Conservation (phyloP, 2,329 filamentous ascomycete species). For the Colletotrichum incanum region DNA sequence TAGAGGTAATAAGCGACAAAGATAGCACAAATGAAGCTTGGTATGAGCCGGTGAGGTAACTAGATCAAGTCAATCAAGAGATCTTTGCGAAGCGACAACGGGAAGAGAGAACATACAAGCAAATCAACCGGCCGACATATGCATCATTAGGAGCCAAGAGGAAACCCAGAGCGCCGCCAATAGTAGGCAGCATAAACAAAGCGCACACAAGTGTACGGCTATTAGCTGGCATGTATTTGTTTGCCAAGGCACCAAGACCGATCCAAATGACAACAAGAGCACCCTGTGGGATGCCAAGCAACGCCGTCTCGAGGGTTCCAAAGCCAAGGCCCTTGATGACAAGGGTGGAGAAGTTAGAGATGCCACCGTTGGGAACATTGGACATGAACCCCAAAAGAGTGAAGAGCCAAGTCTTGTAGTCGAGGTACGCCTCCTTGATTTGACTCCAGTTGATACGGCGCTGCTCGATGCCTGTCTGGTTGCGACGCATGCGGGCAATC, state of each 20-base stretch:
- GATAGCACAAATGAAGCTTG: constrained; percentile 58
- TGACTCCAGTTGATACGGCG: constrained; percentile 69
- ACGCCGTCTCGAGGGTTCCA: constrained; percentile 53
- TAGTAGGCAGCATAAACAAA: constrained; percentile 72
- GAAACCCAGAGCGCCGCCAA: constrained; percentile 72
- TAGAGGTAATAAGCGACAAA: constrained; percentile 64
- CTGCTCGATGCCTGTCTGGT: constrained; percentile 74
- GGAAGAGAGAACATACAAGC: constrained; percentile 58
- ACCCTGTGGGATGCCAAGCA: constrained; percentile 58
- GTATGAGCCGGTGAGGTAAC: constrained; percentile 56
- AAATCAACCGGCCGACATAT: constrained; percentile 69
- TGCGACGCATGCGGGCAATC: constrained; percentile 68
- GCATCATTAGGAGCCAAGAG: constrained; percentile 66
- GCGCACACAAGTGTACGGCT: constrained; percentile 68
- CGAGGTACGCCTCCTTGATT: constrained; percentile 68
- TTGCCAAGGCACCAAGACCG: constrained; percentile 58
- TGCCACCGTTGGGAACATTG: constrained; percentile 72
- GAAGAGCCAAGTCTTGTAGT: constrained; percentile 73
- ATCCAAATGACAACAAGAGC: constrained; percentile 57
- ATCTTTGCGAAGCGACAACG: no score
- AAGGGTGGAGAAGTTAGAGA: constrained; percentile 73
- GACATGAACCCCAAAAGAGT: constrained; percentile 68
- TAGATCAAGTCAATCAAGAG: constrained; percentile 10
- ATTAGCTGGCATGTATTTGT: constrained; percentile 59
- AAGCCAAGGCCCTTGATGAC: constrained; percentile 74